phyloP scores from a whole-genome alignment of 1,284 basidiomycete species.

The Moesziomyces aphidis region DNA sequence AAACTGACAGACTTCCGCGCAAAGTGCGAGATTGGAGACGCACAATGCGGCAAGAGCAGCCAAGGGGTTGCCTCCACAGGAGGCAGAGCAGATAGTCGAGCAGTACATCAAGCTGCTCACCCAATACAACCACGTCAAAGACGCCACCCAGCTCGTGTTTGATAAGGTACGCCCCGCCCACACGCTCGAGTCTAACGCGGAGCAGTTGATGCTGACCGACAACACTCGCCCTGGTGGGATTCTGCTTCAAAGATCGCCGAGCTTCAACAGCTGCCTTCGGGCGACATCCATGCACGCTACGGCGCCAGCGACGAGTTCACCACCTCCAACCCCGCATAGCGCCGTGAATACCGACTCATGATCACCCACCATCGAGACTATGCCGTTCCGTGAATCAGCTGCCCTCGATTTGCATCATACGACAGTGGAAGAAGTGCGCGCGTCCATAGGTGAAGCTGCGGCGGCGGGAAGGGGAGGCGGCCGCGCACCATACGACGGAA shows the following conservation, averaged over 20 bases:
- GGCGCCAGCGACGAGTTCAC: conserved; percentile 11
- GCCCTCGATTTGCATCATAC: conserved; percentile 12
- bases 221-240: not conserved
- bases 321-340: not conserved
- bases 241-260: conserved; percentile 30
- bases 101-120: conserved; percentile 35
- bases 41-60: conserved; percentile 24
- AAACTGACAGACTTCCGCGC: too few species aligned
- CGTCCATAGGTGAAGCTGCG: not conserved
- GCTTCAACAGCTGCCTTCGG: conserved; percentile 34
- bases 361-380: too few species aligned
- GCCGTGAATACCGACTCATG: too few species aligned
- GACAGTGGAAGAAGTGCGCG: conserved; percentile 21
- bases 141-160: conserved; percentile 29
- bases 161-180: conserved; percentile 27
- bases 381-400: too few species aligned
- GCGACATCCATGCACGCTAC: conserved; percentile 28
- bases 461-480: conserved; percentile 33
- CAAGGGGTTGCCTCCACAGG: conserved; percentile 13
- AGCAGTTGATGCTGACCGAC: too few species aligned
- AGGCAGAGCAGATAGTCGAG: conserved; percentile 26
- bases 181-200: too few species aligned
- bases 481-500: conserved; percentile 45
- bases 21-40: conserved; percentile 7
- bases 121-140: conserved; percentile 45